These are phyloP conservation scores for Cercis canadensis DNA, from an alignment of 306 rosid species.

Conservation along the genomic window DNA sequence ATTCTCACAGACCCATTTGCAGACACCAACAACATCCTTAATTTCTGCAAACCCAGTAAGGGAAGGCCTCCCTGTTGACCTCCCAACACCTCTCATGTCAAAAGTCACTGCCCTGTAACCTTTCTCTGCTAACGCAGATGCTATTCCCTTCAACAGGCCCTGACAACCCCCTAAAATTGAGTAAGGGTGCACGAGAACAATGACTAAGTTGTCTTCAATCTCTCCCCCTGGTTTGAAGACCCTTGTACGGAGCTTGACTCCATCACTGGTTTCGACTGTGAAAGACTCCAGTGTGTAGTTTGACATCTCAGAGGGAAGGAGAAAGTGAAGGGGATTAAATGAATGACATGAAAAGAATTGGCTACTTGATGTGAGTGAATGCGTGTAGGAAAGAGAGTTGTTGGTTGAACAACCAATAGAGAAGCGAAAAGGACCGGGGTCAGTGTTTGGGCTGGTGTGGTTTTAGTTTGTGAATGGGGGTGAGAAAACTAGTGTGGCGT, in stretches of 20 bases:
- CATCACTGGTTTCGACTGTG: constrained; percentile 66
- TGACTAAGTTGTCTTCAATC: constrained; percentile 40
- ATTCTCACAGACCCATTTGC: constrained; percentile 57
- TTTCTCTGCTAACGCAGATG: constrained; percentile 63
- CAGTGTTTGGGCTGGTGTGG: constrained; percentile 32
- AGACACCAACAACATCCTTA: constrained; percentile 77
- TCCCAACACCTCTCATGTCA: constrained; percentile 90
- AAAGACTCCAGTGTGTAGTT: constrained; percentile 59
- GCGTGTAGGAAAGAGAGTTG: constrained; percentile 1
- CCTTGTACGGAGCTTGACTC: constrained; percentile 71
- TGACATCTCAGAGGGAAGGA: constrained; percentile 43
- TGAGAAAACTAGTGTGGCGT: neutral
- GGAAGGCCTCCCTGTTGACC: constrained; percentile 76
- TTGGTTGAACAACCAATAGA: neutral
- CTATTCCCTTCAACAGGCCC: constrained; percentile 85
- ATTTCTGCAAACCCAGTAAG: constrained; percentile 83
- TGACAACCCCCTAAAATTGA: constrained; percentile 92
- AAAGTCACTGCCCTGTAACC: constrained; percentile 75
- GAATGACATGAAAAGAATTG: neutral
- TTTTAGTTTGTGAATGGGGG: neutral
- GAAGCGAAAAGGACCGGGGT: neutral
- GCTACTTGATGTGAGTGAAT: neutral
- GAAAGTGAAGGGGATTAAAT: neutral
- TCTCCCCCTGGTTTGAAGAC: constrained; percentile 65
- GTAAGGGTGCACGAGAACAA: constrained; percentile 87